Base-by-base conservation (phyloP, 306 rosid species). In the Trifolium subterraneum region DNA sequence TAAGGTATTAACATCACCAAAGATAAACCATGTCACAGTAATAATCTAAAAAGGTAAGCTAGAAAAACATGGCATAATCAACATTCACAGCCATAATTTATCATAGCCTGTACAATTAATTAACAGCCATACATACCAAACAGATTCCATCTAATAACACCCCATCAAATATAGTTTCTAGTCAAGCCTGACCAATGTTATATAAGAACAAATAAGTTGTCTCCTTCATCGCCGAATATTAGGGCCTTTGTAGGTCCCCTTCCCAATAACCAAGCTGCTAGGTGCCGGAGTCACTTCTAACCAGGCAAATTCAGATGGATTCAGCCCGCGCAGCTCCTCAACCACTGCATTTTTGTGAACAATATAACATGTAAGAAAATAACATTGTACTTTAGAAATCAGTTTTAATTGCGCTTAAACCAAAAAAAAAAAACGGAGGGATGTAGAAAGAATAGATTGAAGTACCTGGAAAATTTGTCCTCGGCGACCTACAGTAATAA, bases 181-280 rank as follows among this genome's bases (percentile, higher is more conserved):
- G 76, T 19, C 70, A 75, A 45, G 42, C 70, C 44, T 69, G 74
- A 69, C 61, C 54, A 42, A 73, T 74, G 71, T 19, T 35, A 55
- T 38, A 54, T 60, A 51, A 69, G 51, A 31, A 70, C 68, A 47
- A 56, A 56, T 38, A 4, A 61, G 50, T 15, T 20, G 16, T 65
- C 29, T 41, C 44, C 68, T 65, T 83, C 84, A 83, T 12, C 41
- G 68, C 73, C 65, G 80, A 39, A 83, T 75, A 42, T 19, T 33
- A 77, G 87, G 87, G 75, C 84, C 87, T 69, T 16, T 79, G 81
- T 83, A 83, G 35, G 16, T 31, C 19, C 87, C 84, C 61, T 75
- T 79, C 69, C 23, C 35, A 48, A 83, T 78, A 39, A 78, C 78
- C 68, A 83, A 56, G 69, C 20, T 67, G 36, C 76, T 72, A 1